Evolutionary conservation across 83 land plant genomes (phyloP).

Genomic region (Isoetes engelmannii): DNA sequence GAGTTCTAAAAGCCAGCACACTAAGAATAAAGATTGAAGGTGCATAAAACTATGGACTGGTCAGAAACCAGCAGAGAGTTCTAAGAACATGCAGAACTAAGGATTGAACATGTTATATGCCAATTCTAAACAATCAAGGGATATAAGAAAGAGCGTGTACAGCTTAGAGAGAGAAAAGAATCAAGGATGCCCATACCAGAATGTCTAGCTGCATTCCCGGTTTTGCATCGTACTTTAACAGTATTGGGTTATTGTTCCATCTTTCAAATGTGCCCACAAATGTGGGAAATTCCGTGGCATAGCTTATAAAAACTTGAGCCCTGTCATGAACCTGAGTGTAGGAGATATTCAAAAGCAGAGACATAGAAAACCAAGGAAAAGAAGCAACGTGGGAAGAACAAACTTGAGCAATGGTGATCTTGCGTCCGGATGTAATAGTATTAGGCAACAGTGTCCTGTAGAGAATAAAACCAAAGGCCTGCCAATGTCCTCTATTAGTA

Average conservation of each 20-base stretch:
- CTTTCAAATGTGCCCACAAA: conserved; percentile 55
- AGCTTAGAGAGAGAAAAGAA: too few relatives aligned
- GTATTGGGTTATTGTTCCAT: conserved; percentile 53
- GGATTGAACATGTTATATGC: too few relatives aligned
- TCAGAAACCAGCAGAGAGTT: too few relatives aligned
- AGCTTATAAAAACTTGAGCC: conserved; percentile 63
- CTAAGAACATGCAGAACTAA: too few relatives aligned
- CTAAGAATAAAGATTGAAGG: too few relatives aligned
- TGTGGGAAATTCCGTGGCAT: background rate
- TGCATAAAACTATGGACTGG: too few relatives aligned
- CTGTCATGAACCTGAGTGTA: conserved; percentile 72
- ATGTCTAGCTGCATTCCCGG: conserved; percentile 51
- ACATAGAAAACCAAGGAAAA: background rate
- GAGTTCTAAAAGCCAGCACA: too few relatives aligned
- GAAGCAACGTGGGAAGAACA: background rate
- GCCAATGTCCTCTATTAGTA: conserved; percentile 12
- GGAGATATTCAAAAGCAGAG: background rate
- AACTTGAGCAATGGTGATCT: conserved; percentile 19
- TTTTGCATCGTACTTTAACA: conserved; percentile 37
- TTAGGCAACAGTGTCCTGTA: conserved; percentile 47
- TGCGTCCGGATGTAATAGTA: conserved; percentile 30
- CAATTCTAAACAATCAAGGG: too few relatives aligned
- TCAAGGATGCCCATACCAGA: conserved; percentile 34
- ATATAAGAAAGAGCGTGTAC: too few relatives aligned
- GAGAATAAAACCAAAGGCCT: conserved; percentile 76